Conservation (phyloP, 805 yeast species). For the Candida ulmi region DNA sequence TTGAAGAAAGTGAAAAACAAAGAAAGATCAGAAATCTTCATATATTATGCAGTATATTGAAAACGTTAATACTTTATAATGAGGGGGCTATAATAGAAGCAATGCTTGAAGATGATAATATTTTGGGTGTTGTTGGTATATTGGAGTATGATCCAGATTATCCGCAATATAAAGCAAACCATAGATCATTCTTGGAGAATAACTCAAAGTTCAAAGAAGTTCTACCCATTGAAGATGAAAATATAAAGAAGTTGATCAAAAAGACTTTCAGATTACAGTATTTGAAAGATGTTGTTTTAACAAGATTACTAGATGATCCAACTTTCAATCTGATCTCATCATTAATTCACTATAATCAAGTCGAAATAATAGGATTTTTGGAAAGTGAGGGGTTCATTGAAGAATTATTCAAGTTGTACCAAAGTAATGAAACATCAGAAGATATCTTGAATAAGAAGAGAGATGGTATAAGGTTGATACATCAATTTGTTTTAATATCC, state of each 20-base stretch:
- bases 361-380: constrained; percentile 55
- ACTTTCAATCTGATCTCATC: constrained; percentile 62
- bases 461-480: constrained; percentile 73
- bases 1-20: constrained; percentile 49
- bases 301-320: constrained; percentile 77
- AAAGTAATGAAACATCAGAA: constrained; percentile 10
- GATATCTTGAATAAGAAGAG: constrained; percentile 31
- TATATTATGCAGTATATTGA: constrained; percentile 65
- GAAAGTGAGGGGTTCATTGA: constrained; percentile 48
- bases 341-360: constrained; percentile 63
- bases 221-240: constrained; percentile 50
- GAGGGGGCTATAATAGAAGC: constrained; percentile 57
- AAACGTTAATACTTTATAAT: constrained; percentile 64
- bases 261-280: constrained; percentile 76
- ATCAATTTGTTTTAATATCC: constrained; percentile 74
- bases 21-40: constrained; percentile 54
- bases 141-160: constrained; percentile 88
- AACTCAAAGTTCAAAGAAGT: constrained; percentile 66
- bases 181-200: constrained; percentile 56
- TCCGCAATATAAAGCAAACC: constrained; percentile 75
- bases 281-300: constrained; percentile 80
- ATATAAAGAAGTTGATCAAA: constrained; percentile 51
- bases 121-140: constrained; percentile 66
- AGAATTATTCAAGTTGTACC: constrained; percentile 55
- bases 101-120: constrained; percentile 46